A percentile compares a stretch with the other conserved stretches of the same genome.
Evolutionary conservation across 2,329 filamentous ascomycete genomes (phyloP).

Genomic region (Talaromyces sp.): DNA sequence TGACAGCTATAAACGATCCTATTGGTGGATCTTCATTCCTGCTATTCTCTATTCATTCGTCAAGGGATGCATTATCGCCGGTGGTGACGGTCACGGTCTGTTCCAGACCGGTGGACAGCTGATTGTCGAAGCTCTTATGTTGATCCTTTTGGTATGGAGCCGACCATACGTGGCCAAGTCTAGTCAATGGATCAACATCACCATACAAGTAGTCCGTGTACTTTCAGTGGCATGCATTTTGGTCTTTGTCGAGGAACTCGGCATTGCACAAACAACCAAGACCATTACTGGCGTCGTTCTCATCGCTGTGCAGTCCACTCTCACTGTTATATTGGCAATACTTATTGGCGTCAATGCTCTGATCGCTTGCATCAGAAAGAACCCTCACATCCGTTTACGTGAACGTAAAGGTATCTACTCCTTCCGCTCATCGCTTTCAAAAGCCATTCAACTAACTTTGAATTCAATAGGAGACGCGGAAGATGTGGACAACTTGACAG

Average conservation of each 20-base stretch:
- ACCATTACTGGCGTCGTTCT: conserved; percentile 91
- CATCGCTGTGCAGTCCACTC: conserved; percentile 80
- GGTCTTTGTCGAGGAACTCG: conserved; percentile 90
- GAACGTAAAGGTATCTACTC: conserved; percentile 77
- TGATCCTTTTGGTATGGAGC: conserved; percentile 75
- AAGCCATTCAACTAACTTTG: neutral
- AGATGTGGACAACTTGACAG: conserved; percentile 78
- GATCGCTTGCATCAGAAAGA: conserved; percentile 76
- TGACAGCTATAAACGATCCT: conserved; percentile 87
- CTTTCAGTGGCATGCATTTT: conserved; percentile 85
- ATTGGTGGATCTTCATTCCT: conserved; percentile 97
- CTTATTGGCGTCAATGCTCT: conserved; percentile 87
- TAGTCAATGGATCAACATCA: conserved; percentile 87
- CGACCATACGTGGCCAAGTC: conserved; percentile 84
- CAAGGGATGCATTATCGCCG: conserved; percentile 82
- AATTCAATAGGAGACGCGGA: conserved; percentile 57
- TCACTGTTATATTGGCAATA: conserved; percentile 80
- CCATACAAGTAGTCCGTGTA: conserved; percentile 84
- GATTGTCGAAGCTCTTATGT: conserved; percentile 74
- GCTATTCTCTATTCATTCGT: conserved; percentile 85
- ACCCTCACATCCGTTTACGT: conserved; percentile 82
- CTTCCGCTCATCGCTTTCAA: neutral
- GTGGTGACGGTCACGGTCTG: conserved; percentile 79
- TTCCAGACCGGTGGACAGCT: conserved; percentile 76
- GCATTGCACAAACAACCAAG: conserved; percentile 85